Conservation (phyloP, 2,329 filamentous ascomycete species). For the Passalora sequoiae region DNA sequence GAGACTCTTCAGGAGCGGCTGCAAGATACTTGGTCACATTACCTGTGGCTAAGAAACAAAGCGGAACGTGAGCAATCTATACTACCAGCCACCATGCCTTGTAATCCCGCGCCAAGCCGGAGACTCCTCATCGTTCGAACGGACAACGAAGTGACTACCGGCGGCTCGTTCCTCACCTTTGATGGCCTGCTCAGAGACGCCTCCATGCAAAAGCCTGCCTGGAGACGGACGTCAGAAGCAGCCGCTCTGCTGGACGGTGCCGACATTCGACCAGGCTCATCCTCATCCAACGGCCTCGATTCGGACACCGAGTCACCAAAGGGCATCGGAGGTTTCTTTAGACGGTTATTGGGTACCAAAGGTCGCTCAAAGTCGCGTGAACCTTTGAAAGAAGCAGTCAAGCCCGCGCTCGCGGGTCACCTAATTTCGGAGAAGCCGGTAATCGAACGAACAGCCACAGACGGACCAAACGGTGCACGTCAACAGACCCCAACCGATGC, state of each 20-base stretch:
- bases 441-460: constrained; percentile 14
- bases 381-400: constrained; percentile 16
- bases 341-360: constrained; percentile 33
- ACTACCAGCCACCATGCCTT: constrained; percentile 71
- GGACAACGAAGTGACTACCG: constrained; percentile 56
- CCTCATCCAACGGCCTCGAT: constrained; percentile 22
- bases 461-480: constrained; percentile 5
- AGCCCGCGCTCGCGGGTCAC: not conserved
- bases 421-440: constrained; percentile 7
- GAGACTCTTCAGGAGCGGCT: constrained; percentile 62
- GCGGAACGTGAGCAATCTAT: constrained; percentile 55
- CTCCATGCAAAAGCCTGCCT: constrained; percentile 29
- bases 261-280: constrained; percentile 27
- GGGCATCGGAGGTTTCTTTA: constrained; percentile 33
- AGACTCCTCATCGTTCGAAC: constrained; percentile 84
- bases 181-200: constrained; percentile 52
- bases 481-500: not conserved
- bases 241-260: constrained; percentile 24
- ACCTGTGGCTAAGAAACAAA: constrained; percentile 65
- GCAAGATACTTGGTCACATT: constrained; percentile 70
- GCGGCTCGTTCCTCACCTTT: constrained; percentile 57
- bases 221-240: constrained; percentile 34
- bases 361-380: constrained; percentile 23
- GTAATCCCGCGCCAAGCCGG: constrained; percentile 76
- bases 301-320: constrained; percentile 28